Evolutionary conservation across 2,329 filamentous ascomycete genomes (phyloP).

Genomic region (Xylaria polymorpha): DNA sequence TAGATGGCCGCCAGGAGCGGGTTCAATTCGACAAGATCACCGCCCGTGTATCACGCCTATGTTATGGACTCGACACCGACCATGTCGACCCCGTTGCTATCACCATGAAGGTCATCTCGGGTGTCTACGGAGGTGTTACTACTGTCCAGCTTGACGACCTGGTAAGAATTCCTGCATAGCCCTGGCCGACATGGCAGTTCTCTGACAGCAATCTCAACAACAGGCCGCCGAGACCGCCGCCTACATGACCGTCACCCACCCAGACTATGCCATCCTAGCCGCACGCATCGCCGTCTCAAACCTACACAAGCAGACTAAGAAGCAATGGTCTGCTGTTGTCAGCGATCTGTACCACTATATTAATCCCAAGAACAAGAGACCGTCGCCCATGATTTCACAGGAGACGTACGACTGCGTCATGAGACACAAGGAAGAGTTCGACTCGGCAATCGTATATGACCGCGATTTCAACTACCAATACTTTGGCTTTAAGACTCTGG

Average conservation of each 20-base stretch:
- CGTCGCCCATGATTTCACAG: constrained; percentile 94
- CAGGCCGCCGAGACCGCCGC: constrained; percentile 98
- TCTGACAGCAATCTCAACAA: constrained; percentile 39
- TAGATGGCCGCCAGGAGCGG: constrained; percentile 99
- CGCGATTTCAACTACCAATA: constrained; percentile 99
- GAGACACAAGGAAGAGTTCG: constrained; percentile 95
- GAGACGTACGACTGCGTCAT: constrained; percentile 92
- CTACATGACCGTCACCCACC: constrained; percentile 99
- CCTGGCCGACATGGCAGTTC: constrained; percentile 16
- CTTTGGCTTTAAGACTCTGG: constrained; percentile 99
- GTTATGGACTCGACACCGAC: constrained; percentile 93
- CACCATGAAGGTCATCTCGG: constrained; percentile 99
- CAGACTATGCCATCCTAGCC: constrained; percentile 97
- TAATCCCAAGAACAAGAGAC: constrained; percentile 88
- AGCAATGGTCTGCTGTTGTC: constrained; percentile 97
- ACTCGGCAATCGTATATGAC: constrained; percentile 99
- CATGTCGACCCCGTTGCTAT: constrained; percentile 98
- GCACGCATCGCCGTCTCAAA: constrained; percentile 99
- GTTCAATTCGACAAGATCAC: constrained; percentile 99
- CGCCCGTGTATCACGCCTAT: constrained; percentile 94
- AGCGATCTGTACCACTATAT: constrained; percentile 94
- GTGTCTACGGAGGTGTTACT: constrained; percentile 98
- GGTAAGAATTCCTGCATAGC: constrained; percentile 67
- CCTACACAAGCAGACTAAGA: constrained; percentile 99
- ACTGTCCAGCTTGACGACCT: constrained; percentile 97